Base-by-base conservation (phyloP, 2,329 filamentous ascomycete genomes). In the Arthrobotrys megalospora region DNA sequence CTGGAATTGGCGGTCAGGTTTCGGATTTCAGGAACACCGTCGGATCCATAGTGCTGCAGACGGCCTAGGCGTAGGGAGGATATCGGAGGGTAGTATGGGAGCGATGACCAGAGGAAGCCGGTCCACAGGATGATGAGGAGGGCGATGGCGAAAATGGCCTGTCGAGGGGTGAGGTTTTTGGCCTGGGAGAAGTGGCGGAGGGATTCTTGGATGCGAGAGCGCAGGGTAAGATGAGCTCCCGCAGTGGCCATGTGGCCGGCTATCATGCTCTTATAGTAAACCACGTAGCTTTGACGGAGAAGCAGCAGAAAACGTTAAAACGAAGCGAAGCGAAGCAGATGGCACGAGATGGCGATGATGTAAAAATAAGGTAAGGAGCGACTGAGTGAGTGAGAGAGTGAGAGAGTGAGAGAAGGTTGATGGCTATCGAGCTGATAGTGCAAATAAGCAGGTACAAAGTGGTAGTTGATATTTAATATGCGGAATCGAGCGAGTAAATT, bases 121-220 rank as follows among this genome's bases (percentile, higher is more conserved):
- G 62, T 53, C 75, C 75, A 78, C 0, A 78, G 60, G 21, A 78
- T 28, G 47, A 64, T 19, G 21, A 78, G 75, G 19, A 72, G n/a
- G 4, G 28, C 52, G 34, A 78, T 34, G 24, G 52, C 65, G 67
- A 72, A 63, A 43, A 78, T 41, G 32, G 52, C 75, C 67, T 78
- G 75, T 3, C 75, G 60, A 12, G 75, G 75, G n/a, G 75, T 72
- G 62, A 78, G 67, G 47, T 19, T 78, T 64, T 78, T 78, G 16
- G 75, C 67, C 16, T 60, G 62, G 24, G 41, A 45, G 34, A 78
- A 58, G 11, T 55, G 75, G 19, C 75, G 75, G 34, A 78, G 45
- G 38, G 67, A 32, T 34, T 72, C 38, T 3, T 21, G 28, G 5
- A 72, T n/a, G 41, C 58, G 65, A 8, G 28, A 34, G 32, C 43